phyloP scores from a whole-genome alignment of 2,329 filamentous ascomycete species.

The Didymosphaeria variabile region DNA sequence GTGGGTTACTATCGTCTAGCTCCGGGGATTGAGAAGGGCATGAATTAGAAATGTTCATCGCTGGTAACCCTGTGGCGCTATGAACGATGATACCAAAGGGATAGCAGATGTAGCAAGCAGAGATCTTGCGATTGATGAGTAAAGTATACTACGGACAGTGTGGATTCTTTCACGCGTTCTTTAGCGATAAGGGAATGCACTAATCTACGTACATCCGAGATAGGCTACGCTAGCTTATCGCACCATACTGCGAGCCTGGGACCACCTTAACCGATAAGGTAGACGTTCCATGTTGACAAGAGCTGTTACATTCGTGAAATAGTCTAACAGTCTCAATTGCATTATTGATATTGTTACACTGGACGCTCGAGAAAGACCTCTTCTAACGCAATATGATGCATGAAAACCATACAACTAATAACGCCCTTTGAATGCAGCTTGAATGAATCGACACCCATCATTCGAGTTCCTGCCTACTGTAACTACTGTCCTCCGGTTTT shows the following conservation, averaged over 20 bases:
- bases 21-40: not conserved
- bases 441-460: not conserved
- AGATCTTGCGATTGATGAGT: not conserved
- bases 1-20: constrained; percentile 13
- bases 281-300: too few relatives aligned
- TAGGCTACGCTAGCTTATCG: not conserved
- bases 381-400: not conserved
- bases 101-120: not conserved
- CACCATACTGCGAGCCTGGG: not conserved
- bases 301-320: too few relatives aligned
- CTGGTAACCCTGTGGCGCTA: not conserved
- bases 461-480: not conserved
- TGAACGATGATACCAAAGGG: not conserved
- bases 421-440: not conserved
- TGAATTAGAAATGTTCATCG: not conserved
- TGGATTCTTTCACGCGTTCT: not conserved
- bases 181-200: not conserved
- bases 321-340: too few relatives aligned
- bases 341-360: too few relatives aligned
- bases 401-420: too few relatives aligned
- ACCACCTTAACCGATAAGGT: not conserved
- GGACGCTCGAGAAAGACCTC: too few relatives aligned
- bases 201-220: not conserved
- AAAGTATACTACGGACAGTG: not conserved
- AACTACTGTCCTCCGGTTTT: constrained; percentile 4